phyloP scores from a whole-genome alignment of 2,329 filamentous ascomycete genomes.

The Chalaropsis ovoidea region DNA sequence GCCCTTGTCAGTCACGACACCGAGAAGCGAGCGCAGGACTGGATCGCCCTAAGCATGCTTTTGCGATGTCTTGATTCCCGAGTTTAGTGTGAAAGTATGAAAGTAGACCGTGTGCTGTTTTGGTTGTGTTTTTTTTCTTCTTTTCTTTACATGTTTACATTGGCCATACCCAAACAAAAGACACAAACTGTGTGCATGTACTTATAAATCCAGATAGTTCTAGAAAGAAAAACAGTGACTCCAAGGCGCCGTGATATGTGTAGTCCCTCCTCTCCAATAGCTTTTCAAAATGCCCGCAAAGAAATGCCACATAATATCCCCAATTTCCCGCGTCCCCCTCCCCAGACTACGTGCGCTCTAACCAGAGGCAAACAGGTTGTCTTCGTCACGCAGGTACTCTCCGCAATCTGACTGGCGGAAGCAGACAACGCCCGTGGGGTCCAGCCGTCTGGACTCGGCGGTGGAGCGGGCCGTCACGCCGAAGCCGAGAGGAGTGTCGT shows the following conservation, averaged over 20 bases:
- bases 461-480: conserved; percentile 84
- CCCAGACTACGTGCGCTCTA: conserved; percentile 28
- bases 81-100: not conserved
- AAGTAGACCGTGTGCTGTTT: conserved; percentile 5
- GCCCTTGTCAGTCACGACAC: not conserved
- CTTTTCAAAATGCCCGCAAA: conserved; percentile 24
- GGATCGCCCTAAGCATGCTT: not conserved
- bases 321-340: conserved; percentile 14
- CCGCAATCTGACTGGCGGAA: conserved; percentile 92
- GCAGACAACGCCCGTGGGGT: conserved; percentile 79
- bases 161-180: conserved; percentile 9
- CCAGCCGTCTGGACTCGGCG: conserved; percentile 68
- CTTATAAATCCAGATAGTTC: conserved; percentile 20
- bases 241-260: conserved; percentile 23
- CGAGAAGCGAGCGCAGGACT: not conserved
- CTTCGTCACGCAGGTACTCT: conserved; percentile 82
- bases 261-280: conserved; percentile 21
- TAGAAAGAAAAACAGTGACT: conserved; percentile 24
- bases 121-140: not conserved
- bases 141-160: not conserved
- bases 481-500: conserved; percentile 88
- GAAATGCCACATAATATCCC: conserved; percentile 22
- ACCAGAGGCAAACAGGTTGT: conserved; percentile 51
- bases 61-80: not conserved
- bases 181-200: conserved; percentile 17